These are phyloP conservation scores for Naegleria gruberi DNA, from an alignment of 208 protist species.

Conservation along the genomic window DNA sequence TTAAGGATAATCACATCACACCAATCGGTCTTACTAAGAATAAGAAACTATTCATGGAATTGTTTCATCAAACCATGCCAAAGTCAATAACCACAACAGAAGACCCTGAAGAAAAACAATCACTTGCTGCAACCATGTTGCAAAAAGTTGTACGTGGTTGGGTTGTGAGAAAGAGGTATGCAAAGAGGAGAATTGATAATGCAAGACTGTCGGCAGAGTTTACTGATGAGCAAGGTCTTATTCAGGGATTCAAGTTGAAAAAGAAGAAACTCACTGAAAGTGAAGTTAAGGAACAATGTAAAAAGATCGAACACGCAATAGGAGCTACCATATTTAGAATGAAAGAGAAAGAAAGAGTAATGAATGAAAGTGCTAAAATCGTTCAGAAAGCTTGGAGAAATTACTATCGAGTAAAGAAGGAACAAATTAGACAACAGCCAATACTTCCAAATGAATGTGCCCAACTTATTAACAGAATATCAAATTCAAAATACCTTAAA, in stretches of 20 bases:
- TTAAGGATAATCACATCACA: too few relatives aligned
- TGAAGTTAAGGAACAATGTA: not conserved
- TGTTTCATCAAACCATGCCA: not conserved
- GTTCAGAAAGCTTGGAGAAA: not conserved
- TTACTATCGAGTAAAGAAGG: not conserved
- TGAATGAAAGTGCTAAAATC: not conserved
- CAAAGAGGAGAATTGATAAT: not conserved
- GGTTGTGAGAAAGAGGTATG: not conserved
- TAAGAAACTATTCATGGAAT: not conserved
- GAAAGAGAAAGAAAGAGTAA: not conserved
- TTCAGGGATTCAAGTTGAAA: not conserved
- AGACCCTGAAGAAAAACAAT: not conserved
- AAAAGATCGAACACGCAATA: not conserved
- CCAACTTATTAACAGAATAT: not conserved
- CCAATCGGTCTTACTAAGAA: too few relatives aligned
- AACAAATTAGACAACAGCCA: not conserved
- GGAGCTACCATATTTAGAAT: not conserved
- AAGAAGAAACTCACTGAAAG: not conserved
- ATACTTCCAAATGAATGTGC: not conserved
- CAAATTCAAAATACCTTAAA: not conserved
- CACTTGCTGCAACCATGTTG: not conserved
- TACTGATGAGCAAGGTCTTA: not conserved
- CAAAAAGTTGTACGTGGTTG: not conserved
- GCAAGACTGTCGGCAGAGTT: not conserved
- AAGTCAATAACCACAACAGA: not conserved